These are phyloP conservation scores for Lentinus brumalis DNA, from an alignment of 768 basidiomycete species.

Conservation along the genomic window DNA sequence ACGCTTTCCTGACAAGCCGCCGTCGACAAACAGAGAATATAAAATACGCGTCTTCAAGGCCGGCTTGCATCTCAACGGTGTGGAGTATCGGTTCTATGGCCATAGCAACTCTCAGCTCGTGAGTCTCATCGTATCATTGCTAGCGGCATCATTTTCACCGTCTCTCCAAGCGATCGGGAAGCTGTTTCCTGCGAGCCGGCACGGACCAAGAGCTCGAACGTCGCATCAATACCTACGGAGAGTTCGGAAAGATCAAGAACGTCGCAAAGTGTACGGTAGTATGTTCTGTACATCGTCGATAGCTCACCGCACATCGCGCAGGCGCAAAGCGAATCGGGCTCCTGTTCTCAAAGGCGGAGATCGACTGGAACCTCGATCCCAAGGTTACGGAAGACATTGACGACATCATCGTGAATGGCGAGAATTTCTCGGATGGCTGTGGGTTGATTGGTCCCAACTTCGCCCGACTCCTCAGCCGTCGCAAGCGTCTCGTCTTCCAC, in stretches of 20 bases:
- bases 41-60: conserved; percentile 54
- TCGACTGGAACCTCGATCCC: conserved; percentile 59
- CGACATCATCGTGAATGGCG: conserved; percentile 58
- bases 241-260: conserved; percentile 63
- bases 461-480: conserved; percentile 52
- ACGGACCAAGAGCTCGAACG: conserved; percentile 57
- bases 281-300: not conserved
- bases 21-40: conserved; percentile 55
- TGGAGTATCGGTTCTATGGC: conserved; percentile 69
- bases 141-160: not conserved
- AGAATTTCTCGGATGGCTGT: conserved; percentile 69
- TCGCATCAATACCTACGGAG: conserved; percentile 58
- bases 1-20: conserved; percentile 54
- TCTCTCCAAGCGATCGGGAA: conserved; percentile 50
- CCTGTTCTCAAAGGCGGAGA: conserved; percentile 62
- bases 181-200: conserved; percentile 63
- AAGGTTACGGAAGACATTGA: conserved; percentile 52
- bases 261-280: conserved; percentile 56
- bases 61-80: conserved; percentile 57
- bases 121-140: conserved; percentile 17
- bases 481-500: conserved; percentile 57
- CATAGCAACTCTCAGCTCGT: conserved; percentile 75
- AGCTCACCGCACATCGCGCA: conserved; percentile 23
- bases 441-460: conserved; percentile 60
- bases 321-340: conserved; percentile 72